Percentiles rank a stretch among this genome's conserved stretches.
These are phyloP conservation scores for Aspergillus steynii DNA, from an alignment of 495 filamentous ascomycete species.

Conservation along the genomic window DNA sequence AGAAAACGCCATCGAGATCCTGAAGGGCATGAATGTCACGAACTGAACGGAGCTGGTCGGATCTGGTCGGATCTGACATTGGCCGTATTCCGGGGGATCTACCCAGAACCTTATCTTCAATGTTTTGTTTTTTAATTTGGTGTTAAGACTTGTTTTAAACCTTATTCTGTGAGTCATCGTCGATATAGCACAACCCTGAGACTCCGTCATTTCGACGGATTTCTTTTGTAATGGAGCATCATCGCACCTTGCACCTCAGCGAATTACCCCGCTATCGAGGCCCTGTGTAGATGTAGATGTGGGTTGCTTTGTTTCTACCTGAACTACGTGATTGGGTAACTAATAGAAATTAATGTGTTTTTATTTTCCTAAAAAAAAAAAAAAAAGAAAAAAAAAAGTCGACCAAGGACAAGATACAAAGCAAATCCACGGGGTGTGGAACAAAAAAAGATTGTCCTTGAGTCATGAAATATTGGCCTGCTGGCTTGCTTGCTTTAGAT, in stretches of 20 bases:
- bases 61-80: too few species aligned
- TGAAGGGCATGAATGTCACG: constrained; percentile 28
- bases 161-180: background rate
- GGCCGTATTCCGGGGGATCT: too few species aligned
- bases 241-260: background rate
- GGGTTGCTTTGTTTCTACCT: background rate
- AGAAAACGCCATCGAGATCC: constrained; percentile 56
- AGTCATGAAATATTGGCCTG: too few species aligned
- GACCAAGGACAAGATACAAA: background rate
- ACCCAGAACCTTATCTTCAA: too few species aligned
- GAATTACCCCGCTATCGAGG: background rate
- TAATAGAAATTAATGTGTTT: background rate
- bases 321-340: background rate
- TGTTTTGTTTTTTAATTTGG: background rate
- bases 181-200: background rate
- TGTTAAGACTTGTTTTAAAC: background rate
- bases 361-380: background rate
- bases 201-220: background rate
- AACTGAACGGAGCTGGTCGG: background rate
- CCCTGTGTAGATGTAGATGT: background rate
- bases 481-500: too few species aligned
- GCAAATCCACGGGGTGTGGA: background rate
- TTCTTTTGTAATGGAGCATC: background rate
- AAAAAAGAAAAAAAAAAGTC: background rate
- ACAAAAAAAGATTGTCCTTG: background rate